phyloP scores from a whole-genome alignment of 2,329 filamentous ascomycete genomes.

The Aspergillus neoniger region DNA sequence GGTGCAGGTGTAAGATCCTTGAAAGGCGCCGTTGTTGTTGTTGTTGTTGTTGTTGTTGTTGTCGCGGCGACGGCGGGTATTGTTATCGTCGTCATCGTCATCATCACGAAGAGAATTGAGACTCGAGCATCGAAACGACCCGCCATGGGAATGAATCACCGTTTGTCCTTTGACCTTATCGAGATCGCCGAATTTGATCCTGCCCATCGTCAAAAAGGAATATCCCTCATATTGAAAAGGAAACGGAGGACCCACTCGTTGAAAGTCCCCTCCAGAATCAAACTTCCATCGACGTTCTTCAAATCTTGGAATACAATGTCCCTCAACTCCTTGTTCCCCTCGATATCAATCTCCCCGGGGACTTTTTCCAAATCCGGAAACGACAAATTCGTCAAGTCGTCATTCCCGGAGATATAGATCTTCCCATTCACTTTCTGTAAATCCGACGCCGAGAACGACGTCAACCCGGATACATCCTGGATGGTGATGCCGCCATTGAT shows the following conservation, averaged over 20 bases:
- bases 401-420: background rate
- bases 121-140: slow-evolving; percentile 25
- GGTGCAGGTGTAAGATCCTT: slow-evolving; percentile 24
- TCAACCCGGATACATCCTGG: background rate
- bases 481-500: slow-evolving; percentile 1
- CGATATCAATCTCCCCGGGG: slow-evolving; percentile 22
- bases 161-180: slow-evolving; percentile 26
- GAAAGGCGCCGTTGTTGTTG: slow-evolving; percentile 16
- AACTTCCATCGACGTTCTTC: slow-evolving; percentile 26
- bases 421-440: slow-evolving; percentile 1
- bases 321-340: slow-evolving; percentile 25
- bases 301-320: slow-evolving; percentile 24
- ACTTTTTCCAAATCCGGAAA: slow-evolving; percentile 22
- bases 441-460: background rate
- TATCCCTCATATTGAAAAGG: background rate
- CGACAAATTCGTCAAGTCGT: background rate
- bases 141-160: slow-evolving; percentile 21
- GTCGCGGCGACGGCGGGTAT: background rate
- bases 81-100: background rate
- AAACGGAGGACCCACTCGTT: slow-evolving; percentile 18
- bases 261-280: slow-evolving; percentile 28
- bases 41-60: slow-evolving; percentile 9
- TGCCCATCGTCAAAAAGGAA: slow-evolving; percentile 8
- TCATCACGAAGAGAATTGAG: slow-evolving; percentile 16
- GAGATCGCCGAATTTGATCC: slow-evolving; percentile 28